Evolutionary conservation across 2,329 filamentous ascomycete genomes (phyloP), one percentile per base, ranked within the genome.

Genomic region (Paecilomyces niveus): DNA sequence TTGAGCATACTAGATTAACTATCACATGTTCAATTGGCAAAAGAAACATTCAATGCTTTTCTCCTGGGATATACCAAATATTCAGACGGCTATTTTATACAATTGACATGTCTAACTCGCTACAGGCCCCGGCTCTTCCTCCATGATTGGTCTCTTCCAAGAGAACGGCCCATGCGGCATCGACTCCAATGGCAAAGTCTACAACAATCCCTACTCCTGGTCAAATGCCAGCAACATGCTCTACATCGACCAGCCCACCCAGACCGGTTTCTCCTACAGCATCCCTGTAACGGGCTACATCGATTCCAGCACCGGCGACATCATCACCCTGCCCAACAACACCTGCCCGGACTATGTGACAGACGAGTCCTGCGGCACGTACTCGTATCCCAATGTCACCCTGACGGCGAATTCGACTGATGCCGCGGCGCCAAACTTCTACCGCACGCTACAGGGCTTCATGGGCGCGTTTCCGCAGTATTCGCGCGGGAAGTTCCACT

Each of bases 141-240:
- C 81, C 11, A 80, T 87, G 75, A 80, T 85, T 57, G 83, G 83
- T 1, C 65, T 83, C 3, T 76, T 81, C 64, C 76, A 76, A 61
- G 81, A 81, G 67, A 73, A 81, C 51, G 76, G 76, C 0, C 83
- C 83, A 8, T 87, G 84, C 65, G 69, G 69, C 9, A 74, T 86
- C 31, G 79, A 83, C 39, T 80, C 78, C 53, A 82, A 53, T 26
- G 57, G 69, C n/a, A 79, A 79, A 0, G 70, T 70, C 15, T 62
- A 76, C 24, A 88, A 88, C 63, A 81, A 83, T 0, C 39, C 39
- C 39, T 85, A 81, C 72, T 83, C 83, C 0, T 88, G 84, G 82
- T 85, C 83, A 60, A 83, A 84, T 63, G 78, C 82, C 24, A 82
- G 81, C 61, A 88, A 88, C 63, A 83, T 89, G 80, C 81, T 90